phyloP scores from a whole-genome alignment of 2,329 filamentous ascomycete species.

The Ilyonectria sp. region DNA sequence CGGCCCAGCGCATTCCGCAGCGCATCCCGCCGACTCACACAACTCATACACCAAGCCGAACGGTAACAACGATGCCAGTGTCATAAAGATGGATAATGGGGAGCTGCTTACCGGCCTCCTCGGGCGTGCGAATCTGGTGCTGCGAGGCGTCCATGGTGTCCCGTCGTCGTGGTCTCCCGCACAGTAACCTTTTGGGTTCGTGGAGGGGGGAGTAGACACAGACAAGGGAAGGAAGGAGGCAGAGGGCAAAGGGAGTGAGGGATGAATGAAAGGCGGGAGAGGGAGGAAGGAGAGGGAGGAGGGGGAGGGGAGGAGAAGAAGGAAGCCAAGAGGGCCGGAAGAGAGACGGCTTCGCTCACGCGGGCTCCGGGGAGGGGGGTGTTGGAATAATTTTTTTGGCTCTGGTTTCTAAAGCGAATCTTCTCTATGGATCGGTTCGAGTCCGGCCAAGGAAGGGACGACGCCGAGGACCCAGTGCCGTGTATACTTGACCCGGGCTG shows the following conservation, averaged over 20 bases:
- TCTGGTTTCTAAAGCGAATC: slow-evolving; percentile 47
- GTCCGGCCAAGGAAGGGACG: slow-evolving; percentile 32
- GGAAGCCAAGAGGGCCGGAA: slow-evolving; percentile 35
- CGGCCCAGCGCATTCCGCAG: slow-evolving; percentile 4
- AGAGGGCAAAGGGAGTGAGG: slow-evolving; percentile 28
- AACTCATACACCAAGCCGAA: slow-evolving; percentile 3
- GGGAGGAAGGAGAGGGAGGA: slow-evolving; percentile 45
- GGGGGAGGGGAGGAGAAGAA: slow-evolving; percentile 30
- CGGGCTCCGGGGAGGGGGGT: slow-evolving; percentile 38
- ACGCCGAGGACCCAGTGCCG: slow-evolving; percentile 13
- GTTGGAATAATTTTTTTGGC: slow-evolving; percentile 38
- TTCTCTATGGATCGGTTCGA: slow-evolving; percentile 46
- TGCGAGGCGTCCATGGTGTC: slow-evolving; percentile 58
- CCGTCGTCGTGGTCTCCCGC: slow-evolving; percentile 44
- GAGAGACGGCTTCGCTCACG: slow-evolving; percentile 40
- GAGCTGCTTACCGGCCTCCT: slow-evolving; percentile 72
- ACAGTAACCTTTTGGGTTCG: slow-evolving; percentile 30
- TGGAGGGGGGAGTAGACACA: slow-evolving; percentile 37
- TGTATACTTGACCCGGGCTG: slow-evolving; percentile 23
- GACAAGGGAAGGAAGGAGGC: slow-evolving; percentile 45
- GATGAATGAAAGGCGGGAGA: slow-evolving; percentile 26
- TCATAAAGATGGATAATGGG: slow-evolving; percentile 42
- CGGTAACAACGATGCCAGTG: slow-evolving; percentile 11
- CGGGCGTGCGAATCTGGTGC: slow-evolving; percentile 69
- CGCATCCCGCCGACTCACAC: slow-evolving; percentile 10